Evolutionary conservation across 331 rosid genomes (phyloP).

Genomic region (Quercus lobata): DNA sequence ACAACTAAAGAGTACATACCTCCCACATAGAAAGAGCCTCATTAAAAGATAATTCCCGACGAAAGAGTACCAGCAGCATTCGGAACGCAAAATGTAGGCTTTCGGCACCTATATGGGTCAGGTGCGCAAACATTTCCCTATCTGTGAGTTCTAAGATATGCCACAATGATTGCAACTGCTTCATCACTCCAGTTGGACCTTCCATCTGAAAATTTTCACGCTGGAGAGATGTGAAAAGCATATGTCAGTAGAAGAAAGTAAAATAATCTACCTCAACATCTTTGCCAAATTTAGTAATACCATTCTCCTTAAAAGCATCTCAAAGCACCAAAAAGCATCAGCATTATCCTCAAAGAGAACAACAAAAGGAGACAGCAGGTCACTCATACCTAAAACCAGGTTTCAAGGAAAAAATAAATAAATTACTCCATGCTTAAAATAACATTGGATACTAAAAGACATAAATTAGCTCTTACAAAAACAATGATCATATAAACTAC

Average conservation of each 20-base stretch:
- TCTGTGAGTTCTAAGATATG: constrained; percentile 76
- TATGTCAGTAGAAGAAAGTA: constrained; percentile 24
- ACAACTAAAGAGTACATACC: constrained; percentile 49
- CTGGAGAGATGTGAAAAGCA: constrained; percentile 36
- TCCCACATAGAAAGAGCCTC: constrained; percentile 99
- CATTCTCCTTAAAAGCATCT: constrained; percentile 97
- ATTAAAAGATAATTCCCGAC: constrained; percentile 82
- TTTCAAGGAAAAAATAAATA: constrained; percentile 17
- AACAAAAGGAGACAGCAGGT: constrained; percentile 94
- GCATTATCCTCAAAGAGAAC: constrained; percentile 94
- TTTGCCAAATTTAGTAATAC: constrained; percentile 47
- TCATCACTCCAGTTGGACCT: constrained; percentile 95
- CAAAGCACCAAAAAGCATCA: constrained; percentile 99
- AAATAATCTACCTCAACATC: constrained; percentile 14
- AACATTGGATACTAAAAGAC: constrained; percentile 5
- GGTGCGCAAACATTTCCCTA: constrained; percentile 72
- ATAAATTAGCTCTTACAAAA: neutral
- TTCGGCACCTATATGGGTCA: constrained; percentile 87
- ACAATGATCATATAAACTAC: constrained; percentile 2
- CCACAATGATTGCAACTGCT: constrained; percentile 80
- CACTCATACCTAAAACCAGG: constrained; percentile 86
- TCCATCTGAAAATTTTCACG: constrained; percentile 93
- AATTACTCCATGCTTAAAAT: constrained; percentile 14
- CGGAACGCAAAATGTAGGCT: constrained; percentile 96
- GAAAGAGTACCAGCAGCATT: constrained; percentile 94